Percentiles rank a stretch among this genome's conserved stretches.
Evolutionary conservation across 2,329 filamentous ascomycete genomes (phyloP).

Genomic region (Dryadomyces sulphureus): DNA sequence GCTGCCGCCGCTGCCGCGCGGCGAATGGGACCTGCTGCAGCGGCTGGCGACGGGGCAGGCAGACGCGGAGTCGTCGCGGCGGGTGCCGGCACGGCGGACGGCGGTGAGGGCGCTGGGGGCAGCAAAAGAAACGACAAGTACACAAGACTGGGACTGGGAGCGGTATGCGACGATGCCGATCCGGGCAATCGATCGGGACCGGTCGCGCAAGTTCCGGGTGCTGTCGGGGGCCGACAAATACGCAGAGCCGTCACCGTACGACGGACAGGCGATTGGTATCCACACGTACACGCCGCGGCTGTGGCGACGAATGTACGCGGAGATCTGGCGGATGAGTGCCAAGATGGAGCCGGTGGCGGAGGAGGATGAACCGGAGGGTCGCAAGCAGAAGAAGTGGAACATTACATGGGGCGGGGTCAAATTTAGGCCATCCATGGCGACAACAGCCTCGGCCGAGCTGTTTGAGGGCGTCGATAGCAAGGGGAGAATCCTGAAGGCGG

Average conservation of each 20-base stretch:
- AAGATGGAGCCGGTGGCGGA: constrained; percentile 21
- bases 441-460: constrained; percentile 23
- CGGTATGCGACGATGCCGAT: constrained; percentile 24
- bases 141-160: constrained; percentile 26
- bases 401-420: constrained; percentile 31
- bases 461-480: constrained; percentile 29
- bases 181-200: constrained; percentile 22
- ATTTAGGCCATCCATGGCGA: constrained; percentile 16
- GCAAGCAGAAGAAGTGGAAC: constrained; percentile 14
- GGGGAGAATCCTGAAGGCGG: constrained; percentile 9
- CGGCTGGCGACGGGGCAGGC: constrained; percentile 28
- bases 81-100: constrained; percentile 21
- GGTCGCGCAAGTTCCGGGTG: constrained; percentile 20
- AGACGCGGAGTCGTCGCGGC: constrained; percentile 17
- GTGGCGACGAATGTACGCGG: constrained; percentile 32
- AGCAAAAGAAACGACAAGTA: background rate
- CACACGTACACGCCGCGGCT: constrained; percentile 23
- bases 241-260: constrained; percentile 15
- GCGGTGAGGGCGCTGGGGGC: constrained; percentile 11
- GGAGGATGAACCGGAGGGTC: constrained; percentile 1
- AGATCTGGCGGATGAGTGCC: constrained; percentile 29
- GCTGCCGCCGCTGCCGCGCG: constrained; percentile 36
- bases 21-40: constrained; percentile 42
- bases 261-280: constrained; percentile 17
- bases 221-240: constrained; percentile 19